phyloP scores from a whole-genome alignment of 169 alveolate genomes.

The Plasmodium billcollinsi region DNA sequence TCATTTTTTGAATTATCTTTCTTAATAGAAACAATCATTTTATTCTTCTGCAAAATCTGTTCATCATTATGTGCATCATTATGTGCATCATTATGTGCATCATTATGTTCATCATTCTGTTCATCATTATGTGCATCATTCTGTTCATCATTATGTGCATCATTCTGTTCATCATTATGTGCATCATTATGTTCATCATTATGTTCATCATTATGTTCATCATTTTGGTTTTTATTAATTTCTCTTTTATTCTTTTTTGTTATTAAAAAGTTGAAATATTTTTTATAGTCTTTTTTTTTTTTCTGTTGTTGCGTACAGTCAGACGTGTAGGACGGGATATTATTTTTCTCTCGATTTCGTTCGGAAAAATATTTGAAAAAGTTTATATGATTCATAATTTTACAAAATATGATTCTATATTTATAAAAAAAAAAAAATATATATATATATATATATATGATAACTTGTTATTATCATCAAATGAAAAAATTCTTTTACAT shows the following conservation, averaged over 20 bases:
- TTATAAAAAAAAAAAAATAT: background rate
- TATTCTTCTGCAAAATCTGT: background rate
- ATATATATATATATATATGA: background rate
- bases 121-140: background rate
- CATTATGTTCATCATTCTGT: background rate
- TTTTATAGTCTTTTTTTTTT: slow-evolving; percentile 53
- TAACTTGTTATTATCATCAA: too few species aligned
- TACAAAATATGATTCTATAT: background rate
- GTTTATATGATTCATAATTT: slow-evolving; percentile 37
- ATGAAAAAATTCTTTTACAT: background rate
- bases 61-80: background rate
- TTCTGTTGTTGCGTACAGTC: slow-evolving; percentile 10
- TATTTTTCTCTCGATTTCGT: slow-evolving; percentile 30
- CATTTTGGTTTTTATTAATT: slow-evolving; percentile 30
- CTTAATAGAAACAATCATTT: background rate
- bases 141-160: too few species aligned
- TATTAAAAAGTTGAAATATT: slow-evolving; percentile 47
- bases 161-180: background rate
- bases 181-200: background rate
- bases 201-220: background rate
- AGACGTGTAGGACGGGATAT: slow-evolving; percentile 20
- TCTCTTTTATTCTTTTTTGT: slow-evolving; percentile 10
- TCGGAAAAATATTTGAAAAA: slow-evolving; percentile 65
- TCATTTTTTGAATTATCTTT: background rate
- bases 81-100: background rate